Evolutionary conservation across 257 asterid species (phyloP).

Genomic region (Schizonepeta tenuifolia): DNA sequence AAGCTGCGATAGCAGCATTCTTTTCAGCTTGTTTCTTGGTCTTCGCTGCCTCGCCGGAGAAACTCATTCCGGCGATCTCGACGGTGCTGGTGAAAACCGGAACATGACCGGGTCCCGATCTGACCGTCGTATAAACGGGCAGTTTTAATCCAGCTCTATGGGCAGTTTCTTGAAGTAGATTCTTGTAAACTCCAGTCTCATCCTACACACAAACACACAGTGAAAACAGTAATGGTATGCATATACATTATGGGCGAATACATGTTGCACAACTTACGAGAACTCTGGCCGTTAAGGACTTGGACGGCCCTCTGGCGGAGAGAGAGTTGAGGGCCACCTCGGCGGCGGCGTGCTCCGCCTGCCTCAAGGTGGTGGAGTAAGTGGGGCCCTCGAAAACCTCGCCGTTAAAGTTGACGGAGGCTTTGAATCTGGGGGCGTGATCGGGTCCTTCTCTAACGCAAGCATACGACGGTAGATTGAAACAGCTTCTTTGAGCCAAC

Average conservation of each 20-base stretch:
- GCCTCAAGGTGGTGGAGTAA: conserved; percentile 48
- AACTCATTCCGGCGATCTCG: conserved; percentile 50
- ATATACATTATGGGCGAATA: too few species aligned
- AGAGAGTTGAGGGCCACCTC: conserved; percentile 59
- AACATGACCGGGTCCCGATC: conserved; percentile 53
- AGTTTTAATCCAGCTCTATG: conserved; percentile 54
- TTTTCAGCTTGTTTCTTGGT: conserved; percentile 62
- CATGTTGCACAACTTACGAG: conserved; percentile 39
- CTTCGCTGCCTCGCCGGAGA: conserved; percentile 56
- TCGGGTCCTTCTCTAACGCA: conserved; percentile 57
- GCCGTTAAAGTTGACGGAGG: conserved; percentile 56
- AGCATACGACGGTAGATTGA: conserved; percentile 55
- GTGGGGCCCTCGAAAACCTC: conserved; percentile 44
- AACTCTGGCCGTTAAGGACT: conserved; percentile 55
- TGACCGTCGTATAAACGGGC: conserved; percentile 48
- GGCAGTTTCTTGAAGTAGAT: conserved; percentile 55
- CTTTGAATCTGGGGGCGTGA: conserved; percentile 59
- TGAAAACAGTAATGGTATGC: too few species aligned
- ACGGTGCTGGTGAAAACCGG: conserved; percentile 58
- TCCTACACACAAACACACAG: conserved; percentile 33
- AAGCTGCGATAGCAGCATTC: conserved; percentile 58
- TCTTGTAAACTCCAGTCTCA: conserved; percentile 60
- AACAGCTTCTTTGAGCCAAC: conserved; percentile 56
- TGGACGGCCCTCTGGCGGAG: conserved; percentile 56
- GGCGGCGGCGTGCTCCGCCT: conserved; percentile 68